Evolutionary conservation across 257 asterid species (phyloP), one percentile per base, ranked within the genome.

Genomic region (Rehmannia glutinosa): DNA sequence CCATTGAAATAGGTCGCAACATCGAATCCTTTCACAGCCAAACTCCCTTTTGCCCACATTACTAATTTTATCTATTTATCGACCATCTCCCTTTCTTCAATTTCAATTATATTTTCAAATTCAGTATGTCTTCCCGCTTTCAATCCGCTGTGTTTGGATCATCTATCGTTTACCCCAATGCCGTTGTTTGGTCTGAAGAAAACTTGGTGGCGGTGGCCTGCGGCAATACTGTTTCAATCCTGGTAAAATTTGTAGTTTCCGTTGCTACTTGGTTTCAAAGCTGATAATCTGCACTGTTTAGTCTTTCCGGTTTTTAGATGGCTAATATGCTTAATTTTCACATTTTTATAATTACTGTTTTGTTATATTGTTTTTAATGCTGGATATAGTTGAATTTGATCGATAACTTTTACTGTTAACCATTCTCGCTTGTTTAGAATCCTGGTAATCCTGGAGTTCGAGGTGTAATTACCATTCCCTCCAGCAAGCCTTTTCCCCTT

Each of bases 101-200:
- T 1, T 68, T 59, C 45, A 28, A 30, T 59, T 43, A n/a, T 17
- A 8, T 28, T 28, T 58, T 59, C 49, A 59, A 59, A 52, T 10
- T 25, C 32, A 63, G 32, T 73, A 89, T 86, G 99, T 66, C 90
- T 35, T 70, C 78, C 54, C 77, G 86, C 62, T 90, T 93, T 70
- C 89, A 85, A 68, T 77, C 84, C 3, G 77, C 91, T n/a, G 74
- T 88, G 39, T 70, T 88, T 28, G 86, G 85, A 30, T 82, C 83
- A 21, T 71, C 94, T 7, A 86, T 86, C 21, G 86, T 75, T 60
- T 91, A 91, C 73, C 89, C 96, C 1, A 80, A 84, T 65, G 86
- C 97, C 73, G 84, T 88, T 24, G 83, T 73, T 45, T 93, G 99
- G 99, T 93, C 99, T 1, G 96, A 86, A 10, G 97, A 90, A 47